Evolutionary conservation across 73 alveolate genomes (phyloP).

Genomic region (Diophrys sp.): DNA sequence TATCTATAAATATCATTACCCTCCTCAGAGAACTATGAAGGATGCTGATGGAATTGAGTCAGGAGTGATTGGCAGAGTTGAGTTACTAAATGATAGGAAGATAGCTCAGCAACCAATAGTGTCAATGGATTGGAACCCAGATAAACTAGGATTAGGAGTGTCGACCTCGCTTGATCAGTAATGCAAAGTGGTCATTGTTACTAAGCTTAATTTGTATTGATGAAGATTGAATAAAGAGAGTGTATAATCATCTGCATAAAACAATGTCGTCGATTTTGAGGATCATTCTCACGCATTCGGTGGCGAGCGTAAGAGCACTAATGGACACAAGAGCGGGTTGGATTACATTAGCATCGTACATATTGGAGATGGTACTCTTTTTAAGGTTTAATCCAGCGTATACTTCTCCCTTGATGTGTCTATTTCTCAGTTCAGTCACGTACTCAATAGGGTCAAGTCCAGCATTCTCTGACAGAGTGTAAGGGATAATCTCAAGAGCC

Average conservation of each 20-base stretch:
- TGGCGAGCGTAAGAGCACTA: conserved; percentile 96
- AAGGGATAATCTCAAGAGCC: conserved; percentile 97
- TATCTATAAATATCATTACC: conserved; percentile 94
- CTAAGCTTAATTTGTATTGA: conserved; percentile 94
- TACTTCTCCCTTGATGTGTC: conserved; percentile 88
- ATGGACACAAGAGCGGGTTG: conserved; percentile 98
- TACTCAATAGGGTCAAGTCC: conserved; percentile 97
- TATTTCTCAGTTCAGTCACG: conserved; percentile 96
- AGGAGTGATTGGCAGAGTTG: conserved; percentile 97
- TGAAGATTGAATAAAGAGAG: background rate
- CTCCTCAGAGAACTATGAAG: conserved; percentile 91
- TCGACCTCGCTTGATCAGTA: conserved; percentile 95
- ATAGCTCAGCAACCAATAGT: conserved; percentile 96
- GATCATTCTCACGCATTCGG: conserved; percentile 99
- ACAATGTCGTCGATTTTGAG: conserved; percentile 99
- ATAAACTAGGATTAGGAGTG: conserved; percentile 96
- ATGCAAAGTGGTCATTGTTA: conserved; percentile 81
- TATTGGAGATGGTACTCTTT: conserved; percentile 83
- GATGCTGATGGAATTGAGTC: conserved; percentile 93
- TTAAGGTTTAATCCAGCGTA: conserved; percentile 94
- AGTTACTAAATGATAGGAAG: conserved; percentile 90
- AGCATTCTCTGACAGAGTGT: conserved; percentile 99
- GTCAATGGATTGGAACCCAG: conserved; percentile 97
- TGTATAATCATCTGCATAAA: background rate
- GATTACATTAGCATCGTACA: conserved; percentile 96